Evolutionary conservation across 306 rosid species (phyloP).

Genomic region (Medicago ruthenica): DNA sequence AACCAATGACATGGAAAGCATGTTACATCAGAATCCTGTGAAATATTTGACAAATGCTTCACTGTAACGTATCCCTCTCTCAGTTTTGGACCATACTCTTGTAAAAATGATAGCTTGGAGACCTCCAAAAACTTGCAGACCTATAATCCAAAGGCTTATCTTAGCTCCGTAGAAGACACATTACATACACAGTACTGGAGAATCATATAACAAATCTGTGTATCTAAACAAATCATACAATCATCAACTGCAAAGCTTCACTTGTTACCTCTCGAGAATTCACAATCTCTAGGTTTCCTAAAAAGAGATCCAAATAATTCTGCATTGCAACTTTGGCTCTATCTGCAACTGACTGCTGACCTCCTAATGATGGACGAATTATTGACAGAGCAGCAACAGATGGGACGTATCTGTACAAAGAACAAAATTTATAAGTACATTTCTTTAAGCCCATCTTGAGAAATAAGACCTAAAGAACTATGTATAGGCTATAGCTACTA

Average conservation of each 20-base stretch:
- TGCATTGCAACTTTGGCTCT: slow-evolving; percentile 88
- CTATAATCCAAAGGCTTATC: slow-evolving; percentile 51
- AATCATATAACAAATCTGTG: slow-evolving; percentile 24
- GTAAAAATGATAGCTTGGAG: slow-evolving; percentile 86
- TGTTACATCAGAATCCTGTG: slow-evolving; percentile 59
- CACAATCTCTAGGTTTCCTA: slow-evolving; percentile 82
- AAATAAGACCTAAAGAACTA: slow-evolving; percentile 3
- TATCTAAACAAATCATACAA: slow-evolving; percentile 26
- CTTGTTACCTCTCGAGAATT: slow-evolving; percentile 83
- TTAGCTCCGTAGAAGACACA: slow-evolving; percentile 24
- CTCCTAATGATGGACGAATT: slow-evolving; percentile 79
- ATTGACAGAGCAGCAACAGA: slow-evolving; percentile 82
- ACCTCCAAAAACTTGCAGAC: slow-evolving; percentile 99
- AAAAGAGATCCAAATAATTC: slow-evolving; percentile 79
- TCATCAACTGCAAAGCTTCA: slow-evolving; percentile 11
- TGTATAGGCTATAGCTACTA: slow-evolving; percentile 7
- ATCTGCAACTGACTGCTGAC: slow-evolving; percentile 76
- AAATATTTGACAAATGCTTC: slow-evolving; percentile 77
- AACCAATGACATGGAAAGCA: slow-evolving; percentile 78
- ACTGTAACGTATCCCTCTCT: slow-evolving; percentile 90
- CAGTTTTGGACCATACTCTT: slow-evolving; percentile 94
- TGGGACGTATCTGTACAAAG: slow-evolving; percentile 73
- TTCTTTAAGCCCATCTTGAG: slow-evolving; percentile 17
- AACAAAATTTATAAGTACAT: slow-evolving; percentile 30
- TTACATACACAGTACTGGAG: slow-evolving; percentile 30